Evolutionary conservation across 768 basidiomycete species (phyloP).

Genomic region (Hericium coralloides): DNA sequence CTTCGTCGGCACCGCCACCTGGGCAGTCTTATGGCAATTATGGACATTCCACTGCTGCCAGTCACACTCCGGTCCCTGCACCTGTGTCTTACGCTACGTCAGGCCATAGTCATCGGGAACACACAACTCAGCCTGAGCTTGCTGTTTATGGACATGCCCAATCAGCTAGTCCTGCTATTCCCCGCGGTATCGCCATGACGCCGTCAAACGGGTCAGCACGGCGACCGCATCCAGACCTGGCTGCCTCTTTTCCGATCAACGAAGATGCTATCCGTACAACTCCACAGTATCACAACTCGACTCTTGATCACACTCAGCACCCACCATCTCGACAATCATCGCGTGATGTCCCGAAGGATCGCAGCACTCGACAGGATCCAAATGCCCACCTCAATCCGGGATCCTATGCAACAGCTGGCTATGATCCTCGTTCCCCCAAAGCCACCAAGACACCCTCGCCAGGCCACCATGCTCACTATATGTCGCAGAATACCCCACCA

Average conservation of each 20-base stretch:
- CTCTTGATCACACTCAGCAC: neutral
- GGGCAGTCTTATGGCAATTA: neutral
- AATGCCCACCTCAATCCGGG: neutral
- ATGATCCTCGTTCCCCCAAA: constrained; percentile 6
- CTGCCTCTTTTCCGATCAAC: constrained; percentile 11
- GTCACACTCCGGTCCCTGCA: neutral
- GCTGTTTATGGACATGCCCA: neutral
- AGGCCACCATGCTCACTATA: constrained; percentile 6
- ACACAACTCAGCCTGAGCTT: neutral
- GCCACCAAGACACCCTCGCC: constrained; percentile 12
- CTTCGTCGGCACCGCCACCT: neutral
- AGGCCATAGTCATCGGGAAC: too few species aligned
- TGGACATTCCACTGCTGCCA: neutral
- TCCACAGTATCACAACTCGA: neutral
- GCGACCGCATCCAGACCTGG: constrained; percentile 6
- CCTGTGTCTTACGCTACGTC: too few species aligned
- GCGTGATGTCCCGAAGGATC: neutral
- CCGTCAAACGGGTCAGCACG: neutral
- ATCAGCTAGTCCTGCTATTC: neutral
- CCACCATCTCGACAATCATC: neutral
- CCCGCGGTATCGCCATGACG: neutral
- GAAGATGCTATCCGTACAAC: constrained; percentile 7
- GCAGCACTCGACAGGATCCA: neutral
- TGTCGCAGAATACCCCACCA: constrained; percentile 13
- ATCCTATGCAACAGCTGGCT: neutral